Percentiles rank a stretch among this genome's conserved stretches.
Evolutionary conservation across 371 early-diverging fungal species (phyloP).

Genomic region (Blakeslea trispora): DNA sequence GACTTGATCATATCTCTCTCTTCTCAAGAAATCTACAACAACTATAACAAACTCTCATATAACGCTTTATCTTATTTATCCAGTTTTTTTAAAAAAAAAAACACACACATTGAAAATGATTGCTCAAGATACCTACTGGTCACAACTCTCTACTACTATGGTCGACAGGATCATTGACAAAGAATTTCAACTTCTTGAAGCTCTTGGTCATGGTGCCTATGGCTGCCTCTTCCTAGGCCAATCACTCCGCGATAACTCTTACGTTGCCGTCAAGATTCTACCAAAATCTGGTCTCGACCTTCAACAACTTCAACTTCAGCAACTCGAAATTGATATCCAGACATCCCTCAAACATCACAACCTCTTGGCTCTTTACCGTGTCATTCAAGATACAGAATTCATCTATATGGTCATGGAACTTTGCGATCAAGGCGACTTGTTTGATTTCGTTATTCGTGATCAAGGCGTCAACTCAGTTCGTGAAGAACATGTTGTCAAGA

Average conservation of each 20-base stretch:
- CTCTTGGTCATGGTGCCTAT: conserved; percentile 60
- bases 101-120: too few relatives aligned
- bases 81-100: too few relatives aligned
- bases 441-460: conserved; percentile 51
- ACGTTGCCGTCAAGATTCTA: conserved; percentile 70
- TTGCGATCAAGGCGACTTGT: conserved; percentile 62
- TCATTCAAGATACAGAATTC: conserved; percentile 49
- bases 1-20: not conserved
- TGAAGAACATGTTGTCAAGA: conserved; percentile 38
- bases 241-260: conserved; percentile 30
- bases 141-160: conserved; percentile 16
- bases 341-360: conserved; percentile 62
- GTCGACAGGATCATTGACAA: conserved; percentile 44
- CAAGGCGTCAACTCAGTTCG: conserved; percentile 30
- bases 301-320: conserved; percentile 63
- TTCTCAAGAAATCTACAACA: not conserved
- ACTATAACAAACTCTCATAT: too few relatives aligned
- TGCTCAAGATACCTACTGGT: conserved; percentile 1
- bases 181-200: conserved; percentile 52
- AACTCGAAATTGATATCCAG: conserved; percentile 75
- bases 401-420: conserved; percentile 61
- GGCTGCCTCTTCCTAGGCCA: conserved; percentile 60
- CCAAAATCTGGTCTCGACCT: conserved; percentile 65
- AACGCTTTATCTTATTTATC: too few relatives aligned
- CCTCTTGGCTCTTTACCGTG: conserved; percentile 58